These are phyloP conservation scores for Trypanosoma platydactyli DNA, from an alignment of 208 protist genomes.

Conservation along the genomic window DNA sequence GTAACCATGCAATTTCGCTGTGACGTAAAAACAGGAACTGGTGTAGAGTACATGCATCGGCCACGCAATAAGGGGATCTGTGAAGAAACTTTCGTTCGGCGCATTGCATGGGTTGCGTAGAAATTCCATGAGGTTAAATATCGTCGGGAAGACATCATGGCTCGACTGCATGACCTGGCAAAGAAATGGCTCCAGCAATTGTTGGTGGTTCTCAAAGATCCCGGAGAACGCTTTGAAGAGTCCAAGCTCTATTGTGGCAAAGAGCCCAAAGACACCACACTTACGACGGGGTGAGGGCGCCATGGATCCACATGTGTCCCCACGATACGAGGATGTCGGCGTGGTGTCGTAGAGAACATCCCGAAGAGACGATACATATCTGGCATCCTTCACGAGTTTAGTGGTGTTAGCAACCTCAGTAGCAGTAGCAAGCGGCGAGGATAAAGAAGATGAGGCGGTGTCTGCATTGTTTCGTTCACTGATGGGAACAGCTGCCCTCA, in stretches of 20 bases:
- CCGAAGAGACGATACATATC: neutral
- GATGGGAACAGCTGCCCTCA: neutral
- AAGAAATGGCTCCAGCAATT: conserved; percentile 46
- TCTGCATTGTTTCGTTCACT: neutral
- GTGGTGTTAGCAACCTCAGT: too few relatives aligned
- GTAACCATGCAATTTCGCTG: conserved; percentile 49
- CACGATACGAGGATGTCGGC: too few relatives aligned
- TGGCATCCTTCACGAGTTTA: neutral
- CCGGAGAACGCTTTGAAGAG: conserved; percentile 50
- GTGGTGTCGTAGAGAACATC: neutral
- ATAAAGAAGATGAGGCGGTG: too few relatives aligned
- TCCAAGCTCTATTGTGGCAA: conserved; percentile 58
- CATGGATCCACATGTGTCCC: too few relatives aligned
- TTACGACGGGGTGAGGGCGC: neutral
- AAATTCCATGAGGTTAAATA: conserved; percentile 23
- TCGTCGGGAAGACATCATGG: conserved; percentile 7
- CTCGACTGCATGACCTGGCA: conserved; percentile 10
- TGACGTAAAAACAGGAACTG: conserved; percentile 67
- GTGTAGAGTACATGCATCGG: conserved; percentile 72
- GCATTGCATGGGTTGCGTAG: conserved; percentile 1
- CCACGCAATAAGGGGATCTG: conserved; percentile 63
- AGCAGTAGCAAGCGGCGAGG: too few relatives aligned
- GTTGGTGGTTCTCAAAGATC: conserved; percentile 38
- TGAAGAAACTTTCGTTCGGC: conserved; percentile 55
- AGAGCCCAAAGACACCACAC: conserved; percentile 60